phyloP scores from a whole-genome alignment of 2,329 filamentous ascomycete species.

The Pseudogymnoascus sp. region DNA sequence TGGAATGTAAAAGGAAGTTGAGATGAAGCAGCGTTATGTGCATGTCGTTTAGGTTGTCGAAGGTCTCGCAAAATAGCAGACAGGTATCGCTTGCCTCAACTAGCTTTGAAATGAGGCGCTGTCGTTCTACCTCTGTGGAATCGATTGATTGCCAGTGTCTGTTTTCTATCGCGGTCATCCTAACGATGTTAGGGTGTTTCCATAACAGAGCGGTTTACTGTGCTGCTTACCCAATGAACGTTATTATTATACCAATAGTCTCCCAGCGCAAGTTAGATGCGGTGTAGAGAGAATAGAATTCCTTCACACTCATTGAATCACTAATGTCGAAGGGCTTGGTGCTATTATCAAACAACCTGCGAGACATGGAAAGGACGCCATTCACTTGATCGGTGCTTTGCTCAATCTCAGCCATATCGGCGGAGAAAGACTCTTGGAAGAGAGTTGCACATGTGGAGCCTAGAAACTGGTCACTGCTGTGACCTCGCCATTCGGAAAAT shows the following conservation, averaged over 20 bases:
- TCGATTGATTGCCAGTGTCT: background rate
- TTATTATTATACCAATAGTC: background rate
- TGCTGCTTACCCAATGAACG: background rate
- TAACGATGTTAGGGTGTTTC: background rate
- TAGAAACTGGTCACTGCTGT: background rate
- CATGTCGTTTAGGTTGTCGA: background rate
- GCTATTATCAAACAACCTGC: background rate
- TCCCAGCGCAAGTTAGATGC: background rate
- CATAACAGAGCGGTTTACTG: background rate
- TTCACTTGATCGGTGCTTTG: background rate
- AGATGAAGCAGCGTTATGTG: background rate
- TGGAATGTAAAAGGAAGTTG: background rate
- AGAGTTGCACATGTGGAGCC: background rate
- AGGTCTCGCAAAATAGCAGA: background rate
- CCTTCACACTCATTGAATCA: background rate
- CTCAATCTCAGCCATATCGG: background rate
- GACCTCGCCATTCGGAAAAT: background rate
- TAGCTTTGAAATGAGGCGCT: background rate
- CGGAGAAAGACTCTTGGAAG: background rate
- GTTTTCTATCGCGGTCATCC: background rate
- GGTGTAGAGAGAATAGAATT: background rate
- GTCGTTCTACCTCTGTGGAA: background rate
- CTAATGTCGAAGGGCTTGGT: background rate
- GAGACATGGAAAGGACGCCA: background rate
- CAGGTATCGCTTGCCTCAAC: background rate